Evolutionary conservation across 2,329 filamentous ascomycete species (phyloP).

Genomic region (Aspergillus neotritici): DNA sequence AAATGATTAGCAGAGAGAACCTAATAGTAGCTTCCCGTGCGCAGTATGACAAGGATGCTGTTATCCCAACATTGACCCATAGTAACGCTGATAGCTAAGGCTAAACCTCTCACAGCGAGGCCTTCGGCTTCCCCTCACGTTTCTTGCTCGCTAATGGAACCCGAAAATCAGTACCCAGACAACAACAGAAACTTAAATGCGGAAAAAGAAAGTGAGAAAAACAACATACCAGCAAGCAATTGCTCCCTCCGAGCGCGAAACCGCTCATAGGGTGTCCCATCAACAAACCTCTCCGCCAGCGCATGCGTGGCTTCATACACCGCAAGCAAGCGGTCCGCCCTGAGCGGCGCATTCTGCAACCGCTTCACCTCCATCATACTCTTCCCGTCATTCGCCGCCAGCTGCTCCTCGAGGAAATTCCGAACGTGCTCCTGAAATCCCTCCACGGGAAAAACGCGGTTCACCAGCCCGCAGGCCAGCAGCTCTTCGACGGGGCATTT

Average conservation of each 20-base stretch:
- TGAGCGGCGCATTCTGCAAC: conserved; percentile 43
- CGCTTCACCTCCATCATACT: conserved; percentile 51
- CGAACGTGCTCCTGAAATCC: conserved; percentile 41
- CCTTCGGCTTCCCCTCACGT: too few species aligned
- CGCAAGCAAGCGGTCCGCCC: conserved; percentile 42
- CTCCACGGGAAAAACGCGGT: conserved; percentile 40
- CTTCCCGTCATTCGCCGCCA: conserved; percentile 45
- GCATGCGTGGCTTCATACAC: conserved; percentile 46
- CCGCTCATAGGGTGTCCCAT: conserved; percentile 41
- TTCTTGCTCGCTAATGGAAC: too few species aligned
- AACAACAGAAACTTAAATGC: too few species aligned
- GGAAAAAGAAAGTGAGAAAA: too few species aligned
- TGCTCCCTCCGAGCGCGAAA: conserved; percentile 37
- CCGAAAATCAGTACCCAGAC: too few species aligned
- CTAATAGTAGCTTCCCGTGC: too few species aligned
- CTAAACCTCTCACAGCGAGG: too few species aligned
- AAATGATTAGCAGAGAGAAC: too few species aligned
- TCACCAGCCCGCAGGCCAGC: conserved; percentile 42
- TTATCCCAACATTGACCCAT: too few species aligned
- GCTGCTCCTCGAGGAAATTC: conserved; percentile 40
- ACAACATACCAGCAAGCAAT: neutral
- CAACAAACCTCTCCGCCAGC: conserved; percentile 46
- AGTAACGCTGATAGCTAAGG: too few species aligned
- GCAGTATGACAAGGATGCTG: too few species aligned
- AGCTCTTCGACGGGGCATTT: conserved; percentile 42